These are phyloP conservation scores for Ophiosphaerella herpotricha DNA, from an alignment of 2,329 filamentous ascomycete genomes.

Conservation along the genomic window DNA sequence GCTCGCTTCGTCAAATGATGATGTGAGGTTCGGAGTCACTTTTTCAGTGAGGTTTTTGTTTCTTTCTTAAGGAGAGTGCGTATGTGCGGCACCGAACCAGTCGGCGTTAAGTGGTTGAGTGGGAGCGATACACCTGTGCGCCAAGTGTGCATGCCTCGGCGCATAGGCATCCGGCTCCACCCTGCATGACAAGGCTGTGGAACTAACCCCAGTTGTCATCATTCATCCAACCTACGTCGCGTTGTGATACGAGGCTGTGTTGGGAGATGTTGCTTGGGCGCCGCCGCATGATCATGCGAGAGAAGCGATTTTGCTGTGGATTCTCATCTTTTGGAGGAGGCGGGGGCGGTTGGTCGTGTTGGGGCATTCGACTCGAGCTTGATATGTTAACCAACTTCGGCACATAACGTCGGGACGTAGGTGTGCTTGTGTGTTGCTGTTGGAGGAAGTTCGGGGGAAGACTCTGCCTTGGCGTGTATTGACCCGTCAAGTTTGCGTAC, in stretches of 20 bases:
- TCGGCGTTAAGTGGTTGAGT: slow-evolving; percentile 16
- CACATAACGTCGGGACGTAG: slow-evolving; percentile 35
- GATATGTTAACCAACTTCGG: slow-evolving; percentile 44
- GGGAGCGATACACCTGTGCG: not conserved
- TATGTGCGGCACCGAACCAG: slow-evolving; percentile 31
- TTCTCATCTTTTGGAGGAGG: slow-evolving; percentile 43
- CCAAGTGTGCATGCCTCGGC: not conserved
- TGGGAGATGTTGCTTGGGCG: slow-evolving; percentile 45
- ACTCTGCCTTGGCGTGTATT: slow-evolving; percentile 42
- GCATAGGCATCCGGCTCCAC: not conserved
- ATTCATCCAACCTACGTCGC: slow-evolving; percentile 43
- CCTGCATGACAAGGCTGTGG: not conserved
- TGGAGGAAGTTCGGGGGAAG: slow-evolving; percentile 41
- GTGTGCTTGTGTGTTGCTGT: slow-evolving; percentile 20
- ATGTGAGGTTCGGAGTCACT: slow-evolving; percentile 47
- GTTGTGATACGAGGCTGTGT: slow-evolving; percentile 37
- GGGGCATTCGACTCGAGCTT: slow-evolving; percentile 28
- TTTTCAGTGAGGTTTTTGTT: slow-evolving; percentile 40
- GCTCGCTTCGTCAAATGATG: slow-evolving; percentile 31
- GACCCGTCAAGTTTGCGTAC: slow-evolving; percentile 35
- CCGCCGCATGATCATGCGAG: slow-evolving; percentile 41
- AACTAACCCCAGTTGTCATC: slow-evolving; percentile 44
- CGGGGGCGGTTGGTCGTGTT: slow-evolving; percentile 39
- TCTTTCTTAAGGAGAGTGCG: slow-evolving; percentile 28
- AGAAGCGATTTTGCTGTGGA: slow-evolving; percentile 39